These are phyloP conservation scores for Calonectria crousiana DNA, from an alignment of 2,329 filamentous ascomycete species.

Conservation along the genomic window DNA sequence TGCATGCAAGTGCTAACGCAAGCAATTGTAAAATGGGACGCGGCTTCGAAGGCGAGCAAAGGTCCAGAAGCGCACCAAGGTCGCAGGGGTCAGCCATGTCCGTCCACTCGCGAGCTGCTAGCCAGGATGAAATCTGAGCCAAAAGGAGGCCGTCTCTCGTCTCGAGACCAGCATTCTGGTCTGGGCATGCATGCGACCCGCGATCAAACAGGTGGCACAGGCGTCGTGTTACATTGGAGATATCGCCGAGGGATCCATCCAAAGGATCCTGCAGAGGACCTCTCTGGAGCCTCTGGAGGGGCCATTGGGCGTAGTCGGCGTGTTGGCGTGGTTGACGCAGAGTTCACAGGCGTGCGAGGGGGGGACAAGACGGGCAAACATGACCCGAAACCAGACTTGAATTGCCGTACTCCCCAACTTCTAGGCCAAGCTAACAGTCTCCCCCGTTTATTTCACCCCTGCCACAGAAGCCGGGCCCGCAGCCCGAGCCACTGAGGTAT, in stretches of 20 bases:
- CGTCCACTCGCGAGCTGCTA: background rate
- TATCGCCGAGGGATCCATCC: constrained; percentile 3
- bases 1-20: constrained; percentile 21
- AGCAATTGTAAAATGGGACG: background rate
- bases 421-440: constrained; percentile 5
- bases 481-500: background rate
- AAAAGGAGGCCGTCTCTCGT: background rate
- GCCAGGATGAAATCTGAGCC: background rate
- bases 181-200: background rate
- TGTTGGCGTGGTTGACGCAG: background rate
- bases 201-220: constrained; percentile 16
- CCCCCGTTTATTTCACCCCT: constrained; percentile 9
- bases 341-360: background rate
- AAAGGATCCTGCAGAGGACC: background rate
- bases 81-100: background rate
- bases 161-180: background rate
- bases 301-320: background rate
- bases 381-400: constrained; percentile 7
- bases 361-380: background rate
- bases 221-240: background rate
- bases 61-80: constrained; percentile 4
- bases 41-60: background rate
- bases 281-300: constrained; percentile 4
- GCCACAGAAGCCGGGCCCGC: background rate
- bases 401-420: constrained; percentile 17